phyloP scores from a whole-genome alignment of 305 asterid genomes.

The Striga hermonthica region DNA sequence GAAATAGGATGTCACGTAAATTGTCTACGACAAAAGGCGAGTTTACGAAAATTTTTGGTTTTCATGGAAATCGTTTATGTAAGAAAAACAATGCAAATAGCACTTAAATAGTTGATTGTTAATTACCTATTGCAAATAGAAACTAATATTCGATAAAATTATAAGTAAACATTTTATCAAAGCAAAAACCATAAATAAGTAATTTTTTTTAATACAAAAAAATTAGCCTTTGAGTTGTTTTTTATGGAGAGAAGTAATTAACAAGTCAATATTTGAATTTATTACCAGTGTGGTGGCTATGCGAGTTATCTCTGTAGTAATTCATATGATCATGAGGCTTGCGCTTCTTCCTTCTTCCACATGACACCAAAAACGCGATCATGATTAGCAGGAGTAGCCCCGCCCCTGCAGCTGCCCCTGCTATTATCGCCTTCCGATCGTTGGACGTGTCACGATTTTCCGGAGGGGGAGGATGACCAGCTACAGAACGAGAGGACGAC shows the following conservation, averaged over 20 bases:
- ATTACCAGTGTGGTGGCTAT: conserved; percentile 33
- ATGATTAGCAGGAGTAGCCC: conserved; percentile 42
- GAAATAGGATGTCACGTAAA: too few relatives aligned
- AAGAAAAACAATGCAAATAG: too few relatives aligned
- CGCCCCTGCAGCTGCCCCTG: conserved; percentile 47
- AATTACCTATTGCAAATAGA: not conserved
- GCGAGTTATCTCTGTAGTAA: conserved; percentile 39
- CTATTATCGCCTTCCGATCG: conserved; percentile 33
- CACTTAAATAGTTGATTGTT: too few relatives aligned
- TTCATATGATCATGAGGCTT: conserved; percentile 33
- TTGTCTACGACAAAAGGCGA: too few relatives aligned
- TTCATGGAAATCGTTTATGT: too few relatives aligned
- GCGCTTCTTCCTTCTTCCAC: conserved; percentile 42
- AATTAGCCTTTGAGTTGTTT: not conserved
- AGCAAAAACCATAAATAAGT: not conserved
- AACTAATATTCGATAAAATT: too few relatives aligned
- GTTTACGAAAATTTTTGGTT: too few relatives aligned
- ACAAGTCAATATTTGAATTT: not conserved
- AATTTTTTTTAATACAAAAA: not conserved
- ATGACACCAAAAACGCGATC: conserved; percentile 37
- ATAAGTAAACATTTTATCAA: not conserved
- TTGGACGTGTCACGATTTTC: not conserved
- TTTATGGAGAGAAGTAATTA: not conserved
- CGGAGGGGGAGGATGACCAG: conserved; percentile 24
- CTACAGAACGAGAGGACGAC: not conserved